Conservation (phyloP, 2,329 filamentous ascomycete species). For the Alternaria dauci region DNA sequence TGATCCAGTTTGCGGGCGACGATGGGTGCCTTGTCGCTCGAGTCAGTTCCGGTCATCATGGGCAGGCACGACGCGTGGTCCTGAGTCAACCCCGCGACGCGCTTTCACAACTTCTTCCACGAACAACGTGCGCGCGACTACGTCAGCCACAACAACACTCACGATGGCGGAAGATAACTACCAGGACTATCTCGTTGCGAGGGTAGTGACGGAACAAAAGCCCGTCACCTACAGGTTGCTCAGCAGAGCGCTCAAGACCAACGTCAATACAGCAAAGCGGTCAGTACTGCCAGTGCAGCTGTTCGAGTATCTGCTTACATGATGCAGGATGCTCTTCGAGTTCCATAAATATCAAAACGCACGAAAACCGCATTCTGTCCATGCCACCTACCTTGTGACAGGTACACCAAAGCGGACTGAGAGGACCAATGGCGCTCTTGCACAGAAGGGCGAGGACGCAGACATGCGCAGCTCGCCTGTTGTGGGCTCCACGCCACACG, state of each 20-base stretch:
- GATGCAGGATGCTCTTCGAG: slow-evolving; percentile 79
- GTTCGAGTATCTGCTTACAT: slow-evolving; percentile 25
- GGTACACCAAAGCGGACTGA: slow-evolving; percentile 65
- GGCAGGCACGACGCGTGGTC: slow-evolving; percentile 38
- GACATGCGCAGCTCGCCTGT: slow-evolving; percentile 71
- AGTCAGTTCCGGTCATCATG: slow-evolving; percentile 30
- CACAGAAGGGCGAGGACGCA: slow-evolving; percentile 69
- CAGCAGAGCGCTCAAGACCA: slow-evolving; percentile 81
- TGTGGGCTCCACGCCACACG: slow-evolving; percentile 71
- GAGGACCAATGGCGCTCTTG: slow-evolving; percentile 50
- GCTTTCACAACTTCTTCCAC: slow-evolving; percentile 18
- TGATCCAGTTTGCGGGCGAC: slow-evolving; percentile 2
- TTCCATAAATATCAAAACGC: slow-evolving; percentile 82
- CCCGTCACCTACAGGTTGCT: slow-evolving; percentile 85
- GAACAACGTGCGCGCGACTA: background rate
- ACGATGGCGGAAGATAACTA: slow-evolving; percentile 66
- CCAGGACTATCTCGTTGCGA: slow-evolving; percentile 75
- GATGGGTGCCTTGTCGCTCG: slow-evolving; percentile 25
- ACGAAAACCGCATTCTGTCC: slow-evolving; percentile 75
- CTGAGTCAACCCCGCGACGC: slow-evolving; percentile 38
- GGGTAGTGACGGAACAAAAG: slow-evolving; percentile 77
- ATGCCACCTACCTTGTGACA: slow-evolving; percentile 90
- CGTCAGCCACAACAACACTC: slow-evolving; percentile 3
- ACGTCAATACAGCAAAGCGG: slow-evolving; percentile 91
- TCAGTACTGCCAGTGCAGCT: slow-evolving; percentile 54